Percentiles rank a stretch among this genome's conserved stretches.
These are phyloP conservation scores for Gardenia jasminoides DNA, from an alignment of 257 asterid genomes.

Conservation along the genomic window DNA sequence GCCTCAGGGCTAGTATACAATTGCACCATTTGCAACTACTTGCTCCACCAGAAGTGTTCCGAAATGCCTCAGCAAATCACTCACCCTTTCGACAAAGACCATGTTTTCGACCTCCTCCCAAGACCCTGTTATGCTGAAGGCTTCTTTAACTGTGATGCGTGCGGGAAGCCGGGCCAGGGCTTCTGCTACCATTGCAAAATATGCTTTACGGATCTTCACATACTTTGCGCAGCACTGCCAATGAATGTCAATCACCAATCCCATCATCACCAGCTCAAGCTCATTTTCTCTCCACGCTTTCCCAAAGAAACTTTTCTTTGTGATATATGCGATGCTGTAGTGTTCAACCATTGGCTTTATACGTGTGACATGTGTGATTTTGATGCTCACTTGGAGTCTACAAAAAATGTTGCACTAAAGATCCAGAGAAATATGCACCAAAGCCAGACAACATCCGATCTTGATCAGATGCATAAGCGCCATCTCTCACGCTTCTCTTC, in stretches of 20 bases:
- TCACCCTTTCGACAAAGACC: slow-evolving; percentile 45
- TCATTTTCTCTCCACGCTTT: slow-evolving; percentile 43
- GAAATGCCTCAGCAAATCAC: slow-evolving; percentile 47
- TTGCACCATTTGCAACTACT: slow-evolving; percentile 42
- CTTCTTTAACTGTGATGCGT: slow-evolving; percentile 53
- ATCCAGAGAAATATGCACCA: neutral
- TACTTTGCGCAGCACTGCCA: slow-evolving; percentile 44
- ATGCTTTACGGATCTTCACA: slow-evolving; percentile 50
- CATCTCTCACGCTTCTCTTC: too few relatives aligned
- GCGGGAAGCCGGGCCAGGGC: slow-evolving; percentile 40
- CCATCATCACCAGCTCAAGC: slow-evolving; percentile 40
- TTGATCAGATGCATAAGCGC: too few relatives aligned
- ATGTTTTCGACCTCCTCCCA: slow-evolving; percentile 37
- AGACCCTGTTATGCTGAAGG: slow-evolving; percentile 51
- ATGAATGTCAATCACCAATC: slow-evolving; percentile 17
- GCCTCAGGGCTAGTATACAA: slow-evolving; percentile 34
- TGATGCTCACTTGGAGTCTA: slow-evolving; percentile 49
- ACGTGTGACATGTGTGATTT: slow-evolving; percentile 48
- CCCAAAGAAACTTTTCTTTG: slow-evolving; percentile 38
- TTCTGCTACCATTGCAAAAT: slow-evolving; percentile 46
- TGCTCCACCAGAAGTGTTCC: slow-evolving; percentile 47
- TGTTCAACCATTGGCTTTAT: slow-evolving; percentile 47
- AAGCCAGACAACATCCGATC: neutral
- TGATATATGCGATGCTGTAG: slow-evolving; percentile 26
- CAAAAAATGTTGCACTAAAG: slow-evolving; percentile 10